Percentiles rank a stretch among this genome's conserved stretches.
Evolutionary conservation across 2,329 filamentous ascomycete species (phyloP).

Genomic region (Dothideomycetidae sp.): DNA sequence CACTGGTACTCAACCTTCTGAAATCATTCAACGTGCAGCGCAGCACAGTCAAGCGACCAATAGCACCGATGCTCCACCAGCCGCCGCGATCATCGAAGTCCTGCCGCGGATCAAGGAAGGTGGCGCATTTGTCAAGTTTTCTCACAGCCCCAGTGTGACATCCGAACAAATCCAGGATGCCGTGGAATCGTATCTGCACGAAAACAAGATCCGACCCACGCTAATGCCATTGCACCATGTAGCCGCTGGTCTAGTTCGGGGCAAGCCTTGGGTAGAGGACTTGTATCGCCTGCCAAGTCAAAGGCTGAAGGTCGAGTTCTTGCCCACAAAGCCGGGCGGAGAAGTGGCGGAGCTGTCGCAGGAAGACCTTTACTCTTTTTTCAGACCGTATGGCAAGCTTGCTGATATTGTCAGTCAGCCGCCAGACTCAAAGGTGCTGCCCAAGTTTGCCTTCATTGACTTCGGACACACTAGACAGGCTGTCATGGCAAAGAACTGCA

Average conservation of each 20-base stretch:
- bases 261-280: slow-evolving; percentile 88
- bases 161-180: slow-evolving; percentile 44
- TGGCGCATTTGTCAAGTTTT: slow-evolving; percentile 83
- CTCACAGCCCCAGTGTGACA: slow-evolving; percentile 28
- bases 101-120: slow-evolving; percentile 79
- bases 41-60: slow-evolving; percentile 20
- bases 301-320: slow-evolving; percentile 70
- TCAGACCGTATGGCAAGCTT: slow-evolving; percentile 82
- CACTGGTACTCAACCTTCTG: slow-evolving; percentile 41
- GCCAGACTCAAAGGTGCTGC: slow-evolving; percentile 70
- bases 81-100: slow-evolving; percentile 61
- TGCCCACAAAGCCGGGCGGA: slow-evolving; percentile 55
- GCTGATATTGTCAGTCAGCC: slow-evolving; percentile 71
- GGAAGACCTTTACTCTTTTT: slow-evolving; percentile 73
- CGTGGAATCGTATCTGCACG: slow-evolving; percentile 48
- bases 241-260: slow-evolving; percentile 58
- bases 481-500: slow-evolving; percentile 80
- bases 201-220: slow-evolving; percentile 63
- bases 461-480: slow-evolving; percentile 61
- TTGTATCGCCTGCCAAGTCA: slow-evolving; percentile 66
- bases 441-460: slow-evolving; percentile 66
- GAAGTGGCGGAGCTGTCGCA: slow-evolving; percentile 67
- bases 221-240: slow-evolving; percentile 45
- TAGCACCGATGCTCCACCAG: slow-evolving; percentile 14
- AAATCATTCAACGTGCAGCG: slow-evolving; percentile 31